Base-by-base conservation (phyloP, 371 early-diverging fungal species). In the Saksenaea vasiformis region DNA sequence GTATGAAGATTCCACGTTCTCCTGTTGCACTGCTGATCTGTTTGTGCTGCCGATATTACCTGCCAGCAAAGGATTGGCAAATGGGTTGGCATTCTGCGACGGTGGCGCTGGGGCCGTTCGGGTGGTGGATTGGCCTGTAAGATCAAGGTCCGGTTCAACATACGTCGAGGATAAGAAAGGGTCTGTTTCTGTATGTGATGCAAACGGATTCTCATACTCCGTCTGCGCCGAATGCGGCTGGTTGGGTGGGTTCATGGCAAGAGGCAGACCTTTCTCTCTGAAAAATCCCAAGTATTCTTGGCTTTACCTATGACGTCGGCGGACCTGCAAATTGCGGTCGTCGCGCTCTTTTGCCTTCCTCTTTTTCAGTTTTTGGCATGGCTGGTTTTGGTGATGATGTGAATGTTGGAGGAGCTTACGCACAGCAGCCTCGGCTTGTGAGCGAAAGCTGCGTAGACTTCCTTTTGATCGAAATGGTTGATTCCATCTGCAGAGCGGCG, bases 401-500 rank as follows among this genome's bases (percentile, higher is more conserved):
- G n/a, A 47, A 47, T 47, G 47, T 47, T 19, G 47, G 19, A 22
- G 47, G 47, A 7, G 31, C 58, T 22, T 68, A 64, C 11, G 47
- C 62, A 54, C 67, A 67, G 26, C 72, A 70, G 34, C 58, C 61
- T 26, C 75, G 70, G 24, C 77, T 80, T 39, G 88, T 87, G 9
- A 88, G 83, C 60, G 90, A 88, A 64, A 74, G 81, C 35, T 82
- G 85, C 60, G 77, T 93, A 67, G 93, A 94, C 56, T 84, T 90
- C 38, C 80, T 94, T 55, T 69, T 93, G 43, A 87, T 91, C 56
- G 94, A 94, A 70, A 89, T 90, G 85, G 92, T 91, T 36, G 86
- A 90, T 62, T 75, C 85, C 8, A 83, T 91, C 73, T 86, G 84
- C 64, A 66, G 85, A 62, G 83, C 87, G 13, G 72, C 78, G 2